Evolutionary conservation across 108 stramenopile species (phyloP).

Genomic region (Thalassiosira profunda): DNA sequence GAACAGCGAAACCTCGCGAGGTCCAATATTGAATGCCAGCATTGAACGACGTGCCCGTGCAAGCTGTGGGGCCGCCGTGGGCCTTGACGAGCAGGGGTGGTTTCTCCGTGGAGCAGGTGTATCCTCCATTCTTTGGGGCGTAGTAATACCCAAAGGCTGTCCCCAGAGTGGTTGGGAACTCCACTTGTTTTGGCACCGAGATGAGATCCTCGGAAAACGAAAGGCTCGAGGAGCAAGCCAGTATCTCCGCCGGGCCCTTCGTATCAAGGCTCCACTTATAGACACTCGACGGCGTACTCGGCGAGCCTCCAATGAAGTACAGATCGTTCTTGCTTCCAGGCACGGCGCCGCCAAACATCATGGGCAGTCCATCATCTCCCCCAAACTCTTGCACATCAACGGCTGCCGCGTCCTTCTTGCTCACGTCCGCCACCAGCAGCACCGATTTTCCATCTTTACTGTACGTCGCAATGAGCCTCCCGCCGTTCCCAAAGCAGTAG

Average conservation of each 20-base stretch:
- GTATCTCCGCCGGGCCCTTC: conserved; percentile 25
- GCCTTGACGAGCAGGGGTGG: conserved; percentile 83
- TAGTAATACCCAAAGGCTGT: conserved; percentile 77
- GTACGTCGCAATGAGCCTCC: conserved; percentile 60
- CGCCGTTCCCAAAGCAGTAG: conserved; percentile 62
- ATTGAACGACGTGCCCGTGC: conserved; percentile 71
- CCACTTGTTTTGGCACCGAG: conserved; percentile 59
- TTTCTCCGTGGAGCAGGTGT: conserved; percentile 32
- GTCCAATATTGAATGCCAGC: conserved; percentile 85
- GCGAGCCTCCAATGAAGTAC: conserved; percentile 73
- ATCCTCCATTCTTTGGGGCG: conserved; percentile 61
- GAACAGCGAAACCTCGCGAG: conserved; percentile 81
- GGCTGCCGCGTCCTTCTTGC: conserved; percentile 5
- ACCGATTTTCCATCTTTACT: conserved; percentile 55
- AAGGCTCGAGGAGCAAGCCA: conserved; percentile 57
- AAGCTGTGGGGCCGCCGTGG: conserved; percentile 84
- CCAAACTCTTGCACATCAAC: conserved; percentile 37
- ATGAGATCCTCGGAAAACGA: conserved; percentile 53
- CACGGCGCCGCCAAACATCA: conserved; percentile 58
- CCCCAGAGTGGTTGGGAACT: conserved; percentile 65
- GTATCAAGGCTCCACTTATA: conserved; percentile 61
- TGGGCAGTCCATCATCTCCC: conserved; percentile 52
- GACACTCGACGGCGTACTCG: conserved; percentile 54
- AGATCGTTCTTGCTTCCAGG: conserved; percentile 35
- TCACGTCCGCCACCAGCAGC: conserved; percentile 52